Base-by-base conservation (phyloP, 441 rosid genomes). In the Geranium incanum region DNA sequence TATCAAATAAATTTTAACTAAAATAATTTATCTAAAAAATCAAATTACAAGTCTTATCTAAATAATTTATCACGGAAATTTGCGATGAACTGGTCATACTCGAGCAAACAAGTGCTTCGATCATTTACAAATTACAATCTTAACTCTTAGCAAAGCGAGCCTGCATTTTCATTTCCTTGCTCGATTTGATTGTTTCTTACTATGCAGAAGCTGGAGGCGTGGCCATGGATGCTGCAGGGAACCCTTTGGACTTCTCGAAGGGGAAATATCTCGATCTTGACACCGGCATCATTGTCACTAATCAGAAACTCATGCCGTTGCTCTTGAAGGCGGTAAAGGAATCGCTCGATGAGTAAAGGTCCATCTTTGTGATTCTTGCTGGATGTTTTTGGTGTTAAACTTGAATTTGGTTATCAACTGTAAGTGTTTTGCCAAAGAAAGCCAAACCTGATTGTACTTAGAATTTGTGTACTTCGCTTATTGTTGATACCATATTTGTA, bases 171-270 rank as follows among this genome's bases (percentile, higher is more conserved):
- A 28, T 28, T 28, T 28, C 33, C 33, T 28, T 28, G 33, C 33
- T 2, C 7, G 45, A 21, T 38, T 41, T 59, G 6, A n/a, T 59
- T 57, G 13, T 6, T 68, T 75, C 65, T 67, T 36, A 72, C 72
- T 74, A 66, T 76, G 84, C 94, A 95, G 99, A 92, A 83, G 99
- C 98, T 0, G 99, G 96, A 67, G 97, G 96, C 8, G 81, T 90
- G 19, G 98, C 80, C 43, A 66, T 68, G 0, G 98, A 95, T 84
- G 97, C 86, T 3, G 86, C 87, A 0, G 98, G 99, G 71, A 78
- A 86, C 18, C 83, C 87, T 0, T 81, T 92, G 70, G 97, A 92
- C 80, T 92, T 95, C 77, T 95, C 98, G 0, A 81, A 50, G 81
- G 99, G 98, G 75, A 89, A 87, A 73, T 81, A 75, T 79, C 88